Evolutionary conservation across 2,329 filamentous ascomycete genomes (phyloP).

Genomic region (Diaporthe sp.): DNA sequence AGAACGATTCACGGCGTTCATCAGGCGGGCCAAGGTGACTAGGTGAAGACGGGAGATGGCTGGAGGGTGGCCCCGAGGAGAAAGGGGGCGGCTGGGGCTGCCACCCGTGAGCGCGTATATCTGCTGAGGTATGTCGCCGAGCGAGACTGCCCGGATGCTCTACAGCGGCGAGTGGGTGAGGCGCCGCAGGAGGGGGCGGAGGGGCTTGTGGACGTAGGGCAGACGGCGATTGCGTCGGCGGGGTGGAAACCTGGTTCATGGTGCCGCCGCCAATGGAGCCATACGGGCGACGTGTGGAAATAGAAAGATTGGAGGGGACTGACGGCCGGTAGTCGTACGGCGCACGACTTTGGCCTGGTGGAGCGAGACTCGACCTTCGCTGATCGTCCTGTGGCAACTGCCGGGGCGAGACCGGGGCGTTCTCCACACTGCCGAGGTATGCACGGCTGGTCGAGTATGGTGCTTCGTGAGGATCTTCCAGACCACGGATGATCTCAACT

Average conservation of each 20-base stretch:
- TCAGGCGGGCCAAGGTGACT: slow-evolving; percentile 64
- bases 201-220: slow-evolving; percentile 78
- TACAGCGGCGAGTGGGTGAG: slow-evolving; percentile 71
- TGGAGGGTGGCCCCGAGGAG: slow-evolving; percentile 68
- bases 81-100: slow-evolving; percentile 74
- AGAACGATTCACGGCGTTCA: slow-evolving; percentile 70
- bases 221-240: slow-evolving; percentile 75
- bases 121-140: slow-evolving; percentile 92
- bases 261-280: slow-evolving; percentile 82
- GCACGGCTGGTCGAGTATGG: slow-evolving; percentile 74
- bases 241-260: slow-evolving; percentile 25
- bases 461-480: slow-evolving; percentile 77
- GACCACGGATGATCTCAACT: slow-evolving; percentile 66
- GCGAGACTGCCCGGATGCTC: slow-evolving; percentile 78
- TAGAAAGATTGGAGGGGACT: slow-evolving; percentile 84
- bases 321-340: slow-evolving; percentile 79
- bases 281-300: slow-evolving; percentile 82
- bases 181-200: slow-evolving; percentile 64
- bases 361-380: slow-evolving; percentile 77
- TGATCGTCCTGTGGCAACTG: slow-evolving; percentile 89
- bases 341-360: slow-evolving; percentile 66
- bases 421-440: slow-evolving; percentile 77
- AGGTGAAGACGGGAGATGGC: slow-evolving; percentile 69
- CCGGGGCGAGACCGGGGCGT: slow-evolving; percentile 86
- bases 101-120: slow-evolving; percentile 92